Percentiles rank a stretch among this genome's conserved stretches.
Evolutionary conservation across 176 grass and related monocot genomes (phyloP).

Genomic region (Saccharum officinarum): DNA sequence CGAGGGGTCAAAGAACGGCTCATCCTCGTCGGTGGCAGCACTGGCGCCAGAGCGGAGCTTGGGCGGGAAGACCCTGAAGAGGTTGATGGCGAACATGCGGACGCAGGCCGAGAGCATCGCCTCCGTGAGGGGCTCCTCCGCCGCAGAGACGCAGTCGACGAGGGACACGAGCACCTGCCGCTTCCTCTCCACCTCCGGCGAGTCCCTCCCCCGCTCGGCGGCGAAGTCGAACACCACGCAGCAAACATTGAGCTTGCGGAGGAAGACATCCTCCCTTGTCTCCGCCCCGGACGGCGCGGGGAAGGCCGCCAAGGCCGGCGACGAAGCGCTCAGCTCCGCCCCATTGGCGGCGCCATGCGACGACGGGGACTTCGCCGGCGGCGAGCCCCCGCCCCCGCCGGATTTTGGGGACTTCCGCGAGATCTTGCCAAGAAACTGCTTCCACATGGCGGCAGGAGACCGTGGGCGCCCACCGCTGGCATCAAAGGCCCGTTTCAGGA

Average conservation of each 20-base stretch:
- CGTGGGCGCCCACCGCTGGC: conserved; percentile 12
- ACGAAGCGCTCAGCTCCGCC: conserved; percentile 15
- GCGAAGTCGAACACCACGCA: conserved; percentile 90
- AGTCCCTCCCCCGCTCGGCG: conserved; percentile 60
- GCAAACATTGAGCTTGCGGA: conserved; percentile 81
- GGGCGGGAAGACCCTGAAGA: conserved; percentile 92
- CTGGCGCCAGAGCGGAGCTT: conserved; percentile 46
- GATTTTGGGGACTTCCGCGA: conserved; percentile 73
- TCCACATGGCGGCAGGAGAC: conserved; percentile 68
- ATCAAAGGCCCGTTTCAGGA: conserved; percentile 47
- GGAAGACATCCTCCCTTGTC: conserved; percentile 73
- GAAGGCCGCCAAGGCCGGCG: neutral
- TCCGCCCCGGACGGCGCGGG: conserved; percentile 25
- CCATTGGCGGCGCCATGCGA: conserved; percentile 17
- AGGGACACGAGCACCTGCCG: conserved; percentile 73
- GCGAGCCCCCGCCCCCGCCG: conserved; percentile 27
- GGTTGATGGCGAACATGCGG: conserved; percentile 87
- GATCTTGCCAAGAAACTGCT: conserved; percentile 87
- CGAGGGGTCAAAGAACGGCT: conserved; percentile 83
- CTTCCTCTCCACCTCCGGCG: conserved; percentile 80
- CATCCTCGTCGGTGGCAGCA: conserved; percentile 58
- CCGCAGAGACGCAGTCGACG: conserved; percentile 60
- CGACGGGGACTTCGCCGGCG: conserved; percentile 25
- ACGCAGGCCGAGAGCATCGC: conserved; percentile 71
- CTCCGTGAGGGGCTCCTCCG: conserved; percentile 72